A percentile compares a stretch with the other conserved stretches of the same genome.
These are phyloP conservation scores for Aspergillus neoniger DNA, from an alignment of 2,329 filamentous ascomycete genomes.

Conservation along the genomic window DNA sequence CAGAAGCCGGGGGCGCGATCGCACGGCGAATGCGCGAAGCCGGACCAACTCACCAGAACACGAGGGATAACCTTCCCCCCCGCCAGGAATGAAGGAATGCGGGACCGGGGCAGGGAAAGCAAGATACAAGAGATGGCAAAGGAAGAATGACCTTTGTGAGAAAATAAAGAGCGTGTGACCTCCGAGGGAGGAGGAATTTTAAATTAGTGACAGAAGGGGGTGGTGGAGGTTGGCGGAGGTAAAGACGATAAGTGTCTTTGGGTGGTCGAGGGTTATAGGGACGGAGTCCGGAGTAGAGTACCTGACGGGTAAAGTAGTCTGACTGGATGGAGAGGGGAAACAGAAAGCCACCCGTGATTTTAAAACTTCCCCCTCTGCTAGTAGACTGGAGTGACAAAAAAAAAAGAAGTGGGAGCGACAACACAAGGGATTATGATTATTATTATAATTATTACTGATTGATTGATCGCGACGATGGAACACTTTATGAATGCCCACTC, in stretches of 20 bases:
- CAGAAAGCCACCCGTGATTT: not conserved
- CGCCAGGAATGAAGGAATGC: constrained; percentile 21
- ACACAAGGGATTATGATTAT: not conserved
- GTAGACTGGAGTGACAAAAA: not conserved
- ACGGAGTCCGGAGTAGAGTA: not conserved
- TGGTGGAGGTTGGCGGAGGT: not conserved
- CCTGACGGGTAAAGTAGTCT: not conserved
- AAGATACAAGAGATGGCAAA: not conserved
- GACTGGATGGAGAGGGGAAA: not conserved
- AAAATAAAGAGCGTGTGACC: constrained; percentile 13
- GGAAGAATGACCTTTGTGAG: not conserved
- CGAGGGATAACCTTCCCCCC: constrained; percentile 14
- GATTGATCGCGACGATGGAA: not conserved
- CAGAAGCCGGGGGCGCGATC: constrained; percentile 14
- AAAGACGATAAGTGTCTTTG: not conserved
- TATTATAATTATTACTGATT: not conserved
- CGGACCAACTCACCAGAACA: constrained; percentile 16
- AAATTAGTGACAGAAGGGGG: not conserved
- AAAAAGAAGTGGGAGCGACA: not conserved
- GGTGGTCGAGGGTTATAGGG: not conserved
- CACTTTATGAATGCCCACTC: not conserved
- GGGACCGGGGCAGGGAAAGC: not conserved
- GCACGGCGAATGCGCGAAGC: constrained; percentile 14
- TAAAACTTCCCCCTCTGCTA: too few relatives aligned
- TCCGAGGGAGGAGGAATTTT: constrained; percentile 6